phyloP scores from a whole-genome alignment of 2,329 filamentous ascomycete species.

The Alternaria sp. region DNA sequence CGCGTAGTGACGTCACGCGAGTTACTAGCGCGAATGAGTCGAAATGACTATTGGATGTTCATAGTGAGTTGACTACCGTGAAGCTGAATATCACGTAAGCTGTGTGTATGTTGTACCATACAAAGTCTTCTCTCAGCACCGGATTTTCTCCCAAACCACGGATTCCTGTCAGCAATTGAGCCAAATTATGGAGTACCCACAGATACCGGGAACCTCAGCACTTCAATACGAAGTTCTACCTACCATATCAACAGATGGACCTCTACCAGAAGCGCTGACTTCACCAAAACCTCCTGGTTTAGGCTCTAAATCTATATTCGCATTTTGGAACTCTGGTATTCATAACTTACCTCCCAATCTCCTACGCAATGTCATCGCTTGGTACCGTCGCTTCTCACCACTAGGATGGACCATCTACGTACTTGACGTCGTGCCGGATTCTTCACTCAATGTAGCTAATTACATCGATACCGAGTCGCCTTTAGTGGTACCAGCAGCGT shows the following conservation, averaged over 20 bases:
- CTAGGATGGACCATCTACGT: conserved; percentile 65
- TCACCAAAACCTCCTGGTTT: conserved; percentile 48
- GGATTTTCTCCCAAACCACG: neutral
- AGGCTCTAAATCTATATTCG: conserved; percentile 65
- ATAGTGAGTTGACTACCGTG: neutral
- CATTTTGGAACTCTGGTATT: conserved; percentile 66
- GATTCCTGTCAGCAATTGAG: neutral
- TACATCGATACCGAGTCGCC: conserved; percentile 60
- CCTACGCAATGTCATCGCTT: conserved; percentile 63
- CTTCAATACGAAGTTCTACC: neutral
- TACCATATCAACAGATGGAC: neutral
- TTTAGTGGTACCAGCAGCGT: conserved; percentile 59
- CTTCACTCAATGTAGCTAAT: conserved; percentile 59
- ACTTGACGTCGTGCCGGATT: conserved; percentile 56
- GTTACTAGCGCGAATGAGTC: conserved; percentile 5
- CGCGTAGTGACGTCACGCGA: neutral
- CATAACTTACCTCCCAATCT: conserved; percentile 61
- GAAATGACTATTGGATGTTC: neutral
- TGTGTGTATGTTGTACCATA: neutral
- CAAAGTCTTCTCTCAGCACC: neutral
- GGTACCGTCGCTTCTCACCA: conserved; percentile 62
- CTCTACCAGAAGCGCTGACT: conserved; percentile 19
- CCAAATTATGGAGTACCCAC: neutral
- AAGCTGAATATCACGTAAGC: neutral
- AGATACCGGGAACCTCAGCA: neutral